Evolutionary conservation across 192 early-diverging fungal genomes (phyloP), one percentile per base, ranked within the genome.

Genomic region (Gryganskiella cystojenkinii): DNA sequence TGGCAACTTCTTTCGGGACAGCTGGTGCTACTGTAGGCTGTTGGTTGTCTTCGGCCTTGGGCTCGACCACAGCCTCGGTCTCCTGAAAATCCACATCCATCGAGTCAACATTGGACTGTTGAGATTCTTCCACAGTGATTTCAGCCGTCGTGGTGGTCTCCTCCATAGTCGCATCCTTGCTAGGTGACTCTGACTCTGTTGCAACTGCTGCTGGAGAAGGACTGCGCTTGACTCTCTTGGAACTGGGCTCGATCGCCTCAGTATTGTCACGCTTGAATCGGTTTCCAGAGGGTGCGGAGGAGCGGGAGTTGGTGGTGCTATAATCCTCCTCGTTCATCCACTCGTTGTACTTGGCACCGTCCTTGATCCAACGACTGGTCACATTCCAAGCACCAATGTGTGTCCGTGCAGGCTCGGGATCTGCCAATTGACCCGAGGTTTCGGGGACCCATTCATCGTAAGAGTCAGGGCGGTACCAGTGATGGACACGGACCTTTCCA

Each of bases 261-360:
- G 74, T 43, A 49, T 50, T 68, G n/a, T 78, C 74, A 13, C 74
- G 74, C 61, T 78, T 78, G 28, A 61, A 78, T 2, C 67, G 74
- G 14, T 78, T 51, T 24, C 74, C 63, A 3, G 59, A 56, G 20
- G 35, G 46, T 4, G 47, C 24, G 3, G 66, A 45, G 0, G 40
- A 47, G 0, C n/a, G 60, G 5, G 28, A 19, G 2, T 13, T 17
- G 43, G 33, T 46, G 11, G 37, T 24, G 3, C 93, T 92, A 67
- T 95, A 96, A 71, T 96, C 95, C 63, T 95, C 92, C 60, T 93
- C 93, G 65, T 90, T 94, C 82, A 89, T 88, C 90, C 92, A 91
- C 69, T 96, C 93, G 73, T 90, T 89, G 64, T 87, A 93, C 27
- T 78, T 78, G 25, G 58, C 56, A 70, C 91, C 94, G 67, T 95